A percentile compares a stretch with the other conserved stretches of the same genome.
These are phyloP conservation scores for Sparassis latifolia DNA, from an alignment of 1,284 basidiomycete genomes.

Conservation along the genomic window DNA sequence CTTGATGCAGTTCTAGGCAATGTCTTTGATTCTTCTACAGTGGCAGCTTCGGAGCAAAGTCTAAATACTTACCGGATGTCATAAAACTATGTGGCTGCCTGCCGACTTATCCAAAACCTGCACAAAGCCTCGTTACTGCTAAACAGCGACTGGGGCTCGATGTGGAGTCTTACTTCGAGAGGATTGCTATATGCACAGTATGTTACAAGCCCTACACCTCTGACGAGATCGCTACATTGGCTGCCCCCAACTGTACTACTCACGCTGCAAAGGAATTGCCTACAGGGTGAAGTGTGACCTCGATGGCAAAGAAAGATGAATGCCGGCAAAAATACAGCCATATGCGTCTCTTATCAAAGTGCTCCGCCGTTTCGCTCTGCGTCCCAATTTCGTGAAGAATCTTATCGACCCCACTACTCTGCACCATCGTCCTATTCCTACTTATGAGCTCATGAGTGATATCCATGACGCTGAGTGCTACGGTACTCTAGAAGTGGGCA, in stretches of 20 bases:
- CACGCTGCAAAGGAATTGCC: constrained; percentile 9
- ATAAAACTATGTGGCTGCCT: constrained; percentile 4
- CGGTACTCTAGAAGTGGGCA: neutral
- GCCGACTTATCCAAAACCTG: constrained; percentile 12
- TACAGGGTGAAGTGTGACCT: constrained; percentile 2
- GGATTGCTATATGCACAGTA: constrained; percentile 15
- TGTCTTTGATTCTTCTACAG: constrained; percentile 3
- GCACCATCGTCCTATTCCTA: neutral
- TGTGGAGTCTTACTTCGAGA: constrained; percentile 18
- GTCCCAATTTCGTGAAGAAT: neutral
- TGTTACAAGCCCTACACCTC: constrained; percentile 22
- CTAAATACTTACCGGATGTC: neutral
- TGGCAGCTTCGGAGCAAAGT: neutral
- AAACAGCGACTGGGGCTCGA: constrained; percentile 21
- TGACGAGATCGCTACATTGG: constrained; percentile 9
- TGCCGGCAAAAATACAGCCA: neutral
- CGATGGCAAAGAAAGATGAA: neutral
- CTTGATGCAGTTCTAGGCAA: constrained; percentile 2
- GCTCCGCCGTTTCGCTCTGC: neutral
- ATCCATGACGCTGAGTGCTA: neutral
- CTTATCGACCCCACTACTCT: neutral
- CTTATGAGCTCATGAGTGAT: neutral
- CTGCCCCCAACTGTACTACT: constrained; percentile 11
- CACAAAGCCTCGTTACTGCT: constrained; percentile 16
- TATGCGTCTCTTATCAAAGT: neutral